Evolutionary conservation across 352 stramenopile genomes (phyloP).

Genomic region (Phytophthora europaea): DNA sequence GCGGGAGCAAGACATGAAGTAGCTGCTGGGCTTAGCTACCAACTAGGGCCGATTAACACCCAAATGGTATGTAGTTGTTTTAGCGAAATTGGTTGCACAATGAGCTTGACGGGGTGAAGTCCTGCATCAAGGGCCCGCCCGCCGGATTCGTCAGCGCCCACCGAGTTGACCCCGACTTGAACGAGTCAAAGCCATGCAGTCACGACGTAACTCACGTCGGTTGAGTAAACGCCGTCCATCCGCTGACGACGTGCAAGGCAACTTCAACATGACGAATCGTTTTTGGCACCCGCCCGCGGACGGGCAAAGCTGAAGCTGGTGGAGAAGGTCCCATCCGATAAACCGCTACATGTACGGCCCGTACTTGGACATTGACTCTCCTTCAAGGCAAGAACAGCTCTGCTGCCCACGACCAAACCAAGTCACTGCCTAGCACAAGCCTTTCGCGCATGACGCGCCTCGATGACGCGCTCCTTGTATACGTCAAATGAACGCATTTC

Average conservation of each 20-base stretch:
- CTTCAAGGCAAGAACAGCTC: background rate
- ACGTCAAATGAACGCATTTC: slow-evolving; percentile 9
- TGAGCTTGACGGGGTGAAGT: background rate
- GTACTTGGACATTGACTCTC: background rate
- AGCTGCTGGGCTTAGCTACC: too few relatives aligned
- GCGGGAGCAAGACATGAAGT: background rate
- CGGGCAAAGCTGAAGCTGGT: slow-evolving; percentile 3
- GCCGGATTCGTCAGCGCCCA: slow-evolving; percentile 3
- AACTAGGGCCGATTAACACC: too few relatives aligned
- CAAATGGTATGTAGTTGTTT: background rate
- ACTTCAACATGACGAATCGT: background rate
- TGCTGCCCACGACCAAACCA: background rate
- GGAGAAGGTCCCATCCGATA: background rate
- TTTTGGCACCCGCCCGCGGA: background rate
- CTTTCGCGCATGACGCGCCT: background rate
- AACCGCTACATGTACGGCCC: background rate
- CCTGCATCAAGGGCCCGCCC: background rate
- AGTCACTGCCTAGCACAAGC: background rate
- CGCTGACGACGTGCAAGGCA: slow-evolving; percentile 3
- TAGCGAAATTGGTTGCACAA: too few relatives aligned
- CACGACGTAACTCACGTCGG: too few relatives aligned
- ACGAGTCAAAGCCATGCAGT: slow-evolving; percentile 1
- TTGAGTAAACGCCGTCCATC: slow-evolving; percentile 4
- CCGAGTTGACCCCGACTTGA: background rate
- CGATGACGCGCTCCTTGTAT: slow-evolving; percentile 1